Evolutionary conservation across 106 monocot genomes (phyloP).

Genomic region (Phalaenopsis aphrodite): DNA sequence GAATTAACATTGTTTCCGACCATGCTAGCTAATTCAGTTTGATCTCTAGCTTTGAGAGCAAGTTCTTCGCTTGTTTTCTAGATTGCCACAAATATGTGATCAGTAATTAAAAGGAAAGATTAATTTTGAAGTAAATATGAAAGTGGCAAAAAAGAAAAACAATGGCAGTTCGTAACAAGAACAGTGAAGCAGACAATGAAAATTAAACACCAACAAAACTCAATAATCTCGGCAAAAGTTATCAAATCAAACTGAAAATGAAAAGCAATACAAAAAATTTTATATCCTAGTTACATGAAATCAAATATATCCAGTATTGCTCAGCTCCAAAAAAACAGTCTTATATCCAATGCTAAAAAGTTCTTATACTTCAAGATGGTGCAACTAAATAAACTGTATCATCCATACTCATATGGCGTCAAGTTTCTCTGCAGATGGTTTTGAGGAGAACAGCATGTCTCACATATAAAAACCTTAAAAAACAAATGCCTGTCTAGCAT

Average conservation of each 20-base stretch:
- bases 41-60: constrained; percentile 45
- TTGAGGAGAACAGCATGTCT: no score
- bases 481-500: no score
- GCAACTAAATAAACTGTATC: not conserved
- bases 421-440: no score
- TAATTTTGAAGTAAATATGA: not conserved
- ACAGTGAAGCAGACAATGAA: not conserved
- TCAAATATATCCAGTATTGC: not conserved
- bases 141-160: not conserved
- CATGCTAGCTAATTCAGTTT: constrained; percentile 28
- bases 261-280: not conserved
- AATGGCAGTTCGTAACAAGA: not conserved
- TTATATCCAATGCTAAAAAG: not conserved
- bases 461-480: no score
- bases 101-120: not conserved
- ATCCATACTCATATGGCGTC: no score
- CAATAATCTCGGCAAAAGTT: not conserved
- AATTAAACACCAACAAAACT: not conserved
- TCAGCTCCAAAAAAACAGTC: not conserved
- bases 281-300: not conserved
- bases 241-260: not conserved
- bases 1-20: constrained; percentile 28
- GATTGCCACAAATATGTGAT: not conserved
- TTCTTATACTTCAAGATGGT: not conserved
- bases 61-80: constrained; percentile 70